Evolutionary conservation across 2,329 filamentous ascomycete genomes (phyloP).

Genomic region (Zopfia rhizophila): DNA sequence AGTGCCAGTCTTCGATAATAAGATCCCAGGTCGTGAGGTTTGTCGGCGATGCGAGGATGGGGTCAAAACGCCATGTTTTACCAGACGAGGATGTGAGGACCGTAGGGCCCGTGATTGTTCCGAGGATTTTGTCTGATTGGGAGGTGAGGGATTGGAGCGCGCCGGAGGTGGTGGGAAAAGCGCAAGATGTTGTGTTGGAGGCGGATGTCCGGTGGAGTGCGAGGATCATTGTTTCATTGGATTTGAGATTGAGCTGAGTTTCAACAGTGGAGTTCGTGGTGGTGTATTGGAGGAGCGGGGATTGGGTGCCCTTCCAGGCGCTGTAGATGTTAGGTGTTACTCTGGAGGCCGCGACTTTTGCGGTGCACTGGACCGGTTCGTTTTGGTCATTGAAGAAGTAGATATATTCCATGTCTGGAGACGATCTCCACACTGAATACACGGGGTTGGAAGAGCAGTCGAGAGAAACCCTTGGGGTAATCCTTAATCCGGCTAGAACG

Average conservation of each 20-base stretch:
- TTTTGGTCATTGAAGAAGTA: slow-evolving; percentile 54
- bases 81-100: slow-evolving; percentile 20
- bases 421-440: slow-evolving; percentile 52
- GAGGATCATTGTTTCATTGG: slow-evolving; percentile 54
- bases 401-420: slow-evolving; percentile 48
- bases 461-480: slow-evolving; percentile 37
- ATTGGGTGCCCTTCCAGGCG: slow-evolving; percentile 55
- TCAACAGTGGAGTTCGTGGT: slow-evolving; percentile 34
- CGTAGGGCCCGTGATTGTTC: slow-evolving; percentile 16
- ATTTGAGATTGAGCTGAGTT: slow-evolving; percentile 50
- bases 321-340: slow-evolving; percentile 51
- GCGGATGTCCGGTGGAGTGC: slow-evolving; percentile 40
- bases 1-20: slow-evolving; percentile 52
- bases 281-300: slow-evolving; percentile 47
- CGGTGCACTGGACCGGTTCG: slow-evolving; percentile 12
- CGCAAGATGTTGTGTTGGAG: slow-evolving; percentile 17
- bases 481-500: slow-evolving; percentile 41
- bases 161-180: slow-evolving; percentile 5
- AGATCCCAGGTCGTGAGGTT: slow-evolving; percentile 51
- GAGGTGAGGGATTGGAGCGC: slow-evolving; percentile 9
- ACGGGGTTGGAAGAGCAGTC: slow-evolving; percentile 14
- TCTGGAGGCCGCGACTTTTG: slow-evolving; percentile 12
- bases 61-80: slow-evolving; percentile 15
- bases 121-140: slow-evolving; percentile 1
- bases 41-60: slow-evolving; percentile 25